Conservation (phyloP, 1,284 basidiomycete species). For the Cryptococcus jaspeensis region DNA sequence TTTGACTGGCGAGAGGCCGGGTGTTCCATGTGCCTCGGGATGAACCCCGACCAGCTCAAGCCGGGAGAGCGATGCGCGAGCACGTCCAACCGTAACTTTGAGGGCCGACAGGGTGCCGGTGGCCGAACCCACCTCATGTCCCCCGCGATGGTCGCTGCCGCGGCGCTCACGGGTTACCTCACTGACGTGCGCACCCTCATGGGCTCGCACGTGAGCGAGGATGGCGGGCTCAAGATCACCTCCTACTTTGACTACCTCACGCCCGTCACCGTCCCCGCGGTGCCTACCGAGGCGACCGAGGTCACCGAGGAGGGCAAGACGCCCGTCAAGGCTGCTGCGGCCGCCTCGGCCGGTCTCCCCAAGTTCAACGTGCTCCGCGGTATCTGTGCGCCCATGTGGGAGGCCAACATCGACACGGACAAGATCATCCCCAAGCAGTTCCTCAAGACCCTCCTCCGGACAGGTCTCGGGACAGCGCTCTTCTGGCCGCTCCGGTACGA, state of each 20-base stretch:
- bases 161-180: slow-evolving; percentile 83
- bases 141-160: slow-evolving; percentile 94
- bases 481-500: slow-evolving; percentile 84
- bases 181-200: slow-evolving; percentile 85
- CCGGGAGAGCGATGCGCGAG: slow-evolving; percentile 92
- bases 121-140: slow-evolving; percentile 90
- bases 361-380: slow-evolving; percentile 82
- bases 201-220: slow-evolving; percentile 53
- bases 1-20: slow-evolving; percentile 98
- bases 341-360: slow-evolving; percentile 57
- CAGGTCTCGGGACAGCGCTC: slow-evolving; percentile 83
- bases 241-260: slow-evolving; percentile 73
- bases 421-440: slow-evolving; percentile 98
- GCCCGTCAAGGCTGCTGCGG: slow-evolving; percentile 59
- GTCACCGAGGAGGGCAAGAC: slow-evolving; percentile 48
- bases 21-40: slow-evolving; percentile 96
- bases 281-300: slow-evolving; percentile 49
- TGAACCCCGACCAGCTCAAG: slow-evolving; percentile 92
- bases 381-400: slow-evolving; percentile 82
- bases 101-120: slow-evolving; percentile 86
- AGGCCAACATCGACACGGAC: slow-evolving; percentile 93
- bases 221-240: slow-evolving; percentile 63
- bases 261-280: slow-evolving; percentile 68
- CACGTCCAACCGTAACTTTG: slow-evolving; percentile 96
- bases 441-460: slow-evolving; percentile 90